These are phyloP conservation scores for Nemania sp. DNA, from an alignment of 2,329 filamentous ascomycete species.

Conservation along the genomic window DNA sequence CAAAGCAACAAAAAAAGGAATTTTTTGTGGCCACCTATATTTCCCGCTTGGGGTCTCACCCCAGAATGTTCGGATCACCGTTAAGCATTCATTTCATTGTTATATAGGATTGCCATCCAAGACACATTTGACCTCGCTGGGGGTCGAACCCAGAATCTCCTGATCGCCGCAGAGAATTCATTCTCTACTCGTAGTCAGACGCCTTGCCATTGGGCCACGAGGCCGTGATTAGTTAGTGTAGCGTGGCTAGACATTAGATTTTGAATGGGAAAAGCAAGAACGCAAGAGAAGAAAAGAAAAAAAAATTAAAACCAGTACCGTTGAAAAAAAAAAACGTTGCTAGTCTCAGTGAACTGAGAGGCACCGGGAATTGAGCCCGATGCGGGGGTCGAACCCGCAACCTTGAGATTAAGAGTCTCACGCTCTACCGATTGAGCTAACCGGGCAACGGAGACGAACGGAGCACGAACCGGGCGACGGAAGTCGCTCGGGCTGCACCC, in stretches of 20 bases:
- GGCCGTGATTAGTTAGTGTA: conserved; percentile 1
- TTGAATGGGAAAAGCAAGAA: not conserved
- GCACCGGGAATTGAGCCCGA: conserved; percentile 51
- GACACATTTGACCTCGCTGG: conserved; percentile 18
- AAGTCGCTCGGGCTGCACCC: no score
- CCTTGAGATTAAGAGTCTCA: conserved; percentile 65
- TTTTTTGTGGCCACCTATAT: not conserved
- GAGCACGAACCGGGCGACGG: no score
- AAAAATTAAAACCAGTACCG: not conserved
- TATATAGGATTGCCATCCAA: not conserved
- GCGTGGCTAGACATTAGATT: not conserved
- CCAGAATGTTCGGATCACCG: conserved; percentile 20
- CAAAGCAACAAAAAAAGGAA: not conserved
- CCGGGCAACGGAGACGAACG: conserved; percentile 51
- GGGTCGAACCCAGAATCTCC: conserved; percentile 25
- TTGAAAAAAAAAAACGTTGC: not conserved
- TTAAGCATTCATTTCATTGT: not conserved
- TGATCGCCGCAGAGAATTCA: conserved; percentile 1
- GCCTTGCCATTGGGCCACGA: conserved; percentile 48
- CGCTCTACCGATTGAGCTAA: conserved; percentile 75
- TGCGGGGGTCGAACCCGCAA: conserved; percentile 53
- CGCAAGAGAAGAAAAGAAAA: not conserved
- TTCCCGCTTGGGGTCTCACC: conserved; percentile 23
- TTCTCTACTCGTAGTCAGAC: conserved; percentile 47
- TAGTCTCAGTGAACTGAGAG: conserved; percentile 15